Evolutionary conservation across 2,329 filamentous ascomycete genomes (phyloP), one percentile per base, ranked within the genome.

Genomic region (Pyricularia sp.): DNA sequence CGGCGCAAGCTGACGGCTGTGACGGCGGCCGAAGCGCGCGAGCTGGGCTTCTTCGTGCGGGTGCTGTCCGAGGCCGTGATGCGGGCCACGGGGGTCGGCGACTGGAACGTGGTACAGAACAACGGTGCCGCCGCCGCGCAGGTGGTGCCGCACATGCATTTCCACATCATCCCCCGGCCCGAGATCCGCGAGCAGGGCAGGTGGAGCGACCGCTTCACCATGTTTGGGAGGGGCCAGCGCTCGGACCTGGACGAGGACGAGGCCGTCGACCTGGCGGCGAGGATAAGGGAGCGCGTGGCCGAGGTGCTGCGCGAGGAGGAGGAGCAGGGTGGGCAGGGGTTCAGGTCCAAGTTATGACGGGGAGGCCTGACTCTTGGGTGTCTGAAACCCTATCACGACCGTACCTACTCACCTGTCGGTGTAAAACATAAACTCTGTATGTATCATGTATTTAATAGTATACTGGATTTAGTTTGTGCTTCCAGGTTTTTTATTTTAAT

Each of bases 61-160:
- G 78, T 94, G 3, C 81, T 97, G 2, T 92, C 91, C 23, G 82
- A 86, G 25, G 91, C 92, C 0, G 83, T 97, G 55, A 85, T 88
- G 36, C 83, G 83, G 67, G 87, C 88, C 0, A 92, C 90, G 2
- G 90, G 89, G 11, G 86, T 92, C 1, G 84, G 83, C 67, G 94
- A 97, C 80, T 98, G 94, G 91, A 99, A 99, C 78, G 88, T 98
- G 33, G 92, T 98, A 69, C 94, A 98, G 81, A 98, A 98, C 77
- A 98, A 97, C 74, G 93, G 94, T 20, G 89, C 89, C 3, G 88
- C 93, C 36, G 94, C 94, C 2, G 93, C 93, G 2, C 94, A 98
- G 80, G 93, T 97, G 20, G 93, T 98, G 1, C 91, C 91, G 26
- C 94, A 98, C 78, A 90, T 96, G 66, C 94, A 99, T 78, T 98